Conservation (phyloP, 2,329 filamentous ascomycete genomes). For the Fusarium sp. region DNA sequence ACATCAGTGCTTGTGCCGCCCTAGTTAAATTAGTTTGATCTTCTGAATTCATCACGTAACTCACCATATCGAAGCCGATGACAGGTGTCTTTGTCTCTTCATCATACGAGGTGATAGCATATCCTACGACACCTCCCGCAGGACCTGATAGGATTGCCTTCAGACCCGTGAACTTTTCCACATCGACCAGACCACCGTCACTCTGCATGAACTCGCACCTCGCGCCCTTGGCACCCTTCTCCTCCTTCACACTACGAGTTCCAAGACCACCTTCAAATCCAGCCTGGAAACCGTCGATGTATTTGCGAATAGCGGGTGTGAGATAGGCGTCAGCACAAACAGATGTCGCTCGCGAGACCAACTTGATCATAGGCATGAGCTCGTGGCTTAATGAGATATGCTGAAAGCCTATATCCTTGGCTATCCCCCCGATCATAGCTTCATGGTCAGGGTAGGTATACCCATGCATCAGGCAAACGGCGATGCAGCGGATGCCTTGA, state of each 20-base stretch:
- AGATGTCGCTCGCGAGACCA: slow-evolving; percentile 58
- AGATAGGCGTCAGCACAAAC: slow-evolving; percentile 60
- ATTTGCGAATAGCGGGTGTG: slow-evolving; percentile 58
- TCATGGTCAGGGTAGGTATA: slow-evolving; percentile 94
- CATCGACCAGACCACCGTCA: slow-evolving; percentile 79
- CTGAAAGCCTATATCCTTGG: slow-evolving; percentile 77
- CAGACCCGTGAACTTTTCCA: slow-evolving; percentile 85
- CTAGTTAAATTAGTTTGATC: slow-evolving; percentile 38
- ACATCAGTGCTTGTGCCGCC: slow-evolving; percentile 94
- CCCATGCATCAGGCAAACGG: slow-evolving; percentile 91
- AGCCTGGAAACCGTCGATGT: slow-evolving; percentile 78
- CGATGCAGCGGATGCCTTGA: slow-evolving; percentile 80
- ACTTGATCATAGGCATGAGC: slow-evolving; percentile 60
- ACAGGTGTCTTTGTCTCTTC: slow-evolving; percentile 83
- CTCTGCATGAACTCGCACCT: slow-evolving; percentile 97
- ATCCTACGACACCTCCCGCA: slow-evolving; percentile 93
- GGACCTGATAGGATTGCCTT: slow-evolving; percentile 89
- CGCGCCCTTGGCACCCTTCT: slow-evolving; percentile 74
- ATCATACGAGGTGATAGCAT: slow-evolving; percentile 92
- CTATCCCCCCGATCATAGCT: slow-evolving; percentile 79
- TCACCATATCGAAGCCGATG: slow-evolving; percentile 91
- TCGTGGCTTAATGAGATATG: slow-evolving; percentile 74
- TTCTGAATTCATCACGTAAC: background rate
- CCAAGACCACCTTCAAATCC: slow-evolving; percentile 87
- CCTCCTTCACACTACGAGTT: slow-evolving; percentile 76